These are phyloP conservation scores for Flaveria linearis DNA, from an alignment of 129 eudicot species.

Conservation along the genomic window DNA sequence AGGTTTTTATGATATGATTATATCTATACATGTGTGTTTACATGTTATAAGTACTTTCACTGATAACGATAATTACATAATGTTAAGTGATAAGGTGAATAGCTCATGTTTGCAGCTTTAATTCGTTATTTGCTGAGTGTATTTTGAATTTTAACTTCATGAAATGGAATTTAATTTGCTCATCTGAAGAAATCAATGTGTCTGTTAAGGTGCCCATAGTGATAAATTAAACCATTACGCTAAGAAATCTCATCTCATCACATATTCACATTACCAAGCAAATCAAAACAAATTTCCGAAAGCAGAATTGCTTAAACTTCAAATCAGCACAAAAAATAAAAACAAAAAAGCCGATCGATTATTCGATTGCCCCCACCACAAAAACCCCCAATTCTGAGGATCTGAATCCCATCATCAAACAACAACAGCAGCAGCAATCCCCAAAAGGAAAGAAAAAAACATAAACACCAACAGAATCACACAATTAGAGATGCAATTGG, in stretches of 20 bases:
- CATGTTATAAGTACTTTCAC: not conserved
- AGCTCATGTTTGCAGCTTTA: not conserved
- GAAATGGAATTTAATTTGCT: not conserved
- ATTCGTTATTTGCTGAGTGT: not conserved
- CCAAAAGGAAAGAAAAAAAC: not conserved
- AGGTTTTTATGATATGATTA: constrained; percentile 24
- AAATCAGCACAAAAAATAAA: not conserved
- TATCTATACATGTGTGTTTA: not conserved
- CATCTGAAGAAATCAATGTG: not conserved
- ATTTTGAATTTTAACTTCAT: too few relatives aligned
- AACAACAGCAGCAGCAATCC: not conserved
- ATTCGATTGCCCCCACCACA: not conserved
- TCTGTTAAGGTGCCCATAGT: not conserved
- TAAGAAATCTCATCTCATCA: constrained; percentile 10
- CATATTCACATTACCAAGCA: not conserved
- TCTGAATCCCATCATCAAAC: constrained; percentile 16
- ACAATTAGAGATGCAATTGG: constrained; percentile 8
- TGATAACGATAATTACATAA: constrained; percentile 1
- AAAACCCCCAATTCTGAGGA: constrained; percentile 14
- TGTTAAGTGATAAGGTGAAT: constrained; percentile 13
- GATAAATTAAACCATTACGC: constrained; percentile 11
- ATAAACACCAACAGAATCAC: not conserved
- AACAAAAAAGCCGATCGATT: not conserved
- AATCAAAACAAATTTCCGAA: not conserved
- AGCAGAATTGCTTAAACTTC: not conserved